Conservation (phyloP, 2,329 filamentous ascomycete species). For the Paecilomyces variotii region DNA sequence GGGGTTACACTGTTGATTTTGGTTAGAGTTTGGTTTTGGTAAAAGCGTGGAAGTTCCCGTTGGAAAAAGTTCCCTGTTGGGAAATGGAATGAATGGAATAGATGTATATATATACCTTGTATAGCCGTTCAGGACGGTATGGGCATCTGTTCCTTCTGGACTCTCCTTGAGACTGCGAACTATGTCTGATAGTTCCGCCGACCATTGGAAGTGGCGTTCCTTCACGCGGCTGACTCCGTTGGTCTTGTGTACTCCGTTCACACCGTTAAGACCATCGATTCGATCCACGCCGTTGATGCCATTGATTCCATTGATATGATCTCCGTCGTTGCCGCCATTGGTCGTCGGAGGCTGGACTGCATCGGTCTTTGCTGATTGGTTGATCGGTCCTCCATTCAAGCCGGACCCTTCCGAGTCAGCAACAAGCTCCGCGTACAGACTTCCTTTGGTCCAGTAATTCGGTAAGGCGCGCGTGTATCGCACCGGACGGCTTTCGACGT, state of each 20-base stretch:
- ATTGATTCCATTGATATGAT: constrained; percentile 11
- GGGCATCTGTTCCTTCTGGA: constrained; percentile 75
- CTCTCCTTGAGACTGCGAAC: constrained; percentile 71
- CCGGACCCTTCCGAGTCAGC: constrained; percentile 52
- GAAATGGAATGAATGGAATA: background rate
- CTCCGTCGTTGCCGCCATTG: constrained; percentile 30
- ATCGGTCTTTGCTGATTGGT: background rate
- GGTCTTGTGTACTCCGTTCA: background rate
- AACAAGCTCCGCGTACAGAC: constrained; percentile 72
- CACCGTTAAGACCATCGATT: constrained; percentile 5
- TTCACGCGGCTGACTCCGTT: constrained; percentile 7
- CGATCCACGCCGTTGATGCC: constrained; percentile 30
- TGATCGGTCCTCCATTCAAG: constrained; percentile 44
- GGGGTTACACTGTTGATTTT: constrained; percentile 65
- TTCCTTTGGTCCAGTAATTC: constrained; percentile 72
- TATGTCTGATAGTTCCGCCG: constrained; percentile 73
- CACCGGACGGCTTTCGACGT: constrained; percentile 60
- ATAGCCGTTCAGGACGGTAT: constrained; percentile 74
- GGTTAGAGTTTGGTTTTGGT: background rate
- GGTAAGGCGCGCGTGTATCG: constrained; percentile 73
- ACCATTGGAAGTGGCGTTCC: constrained; percentile 87
- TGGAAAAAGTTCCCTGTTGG: background rate
- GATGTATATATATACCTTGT: constrained; percentile 54
- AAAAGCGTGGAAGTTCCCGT: background rate
- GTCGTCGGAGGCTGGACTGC: background rate